Evolutionary conservation across 2,329 filamentous ascomycete genomes (phyloP).

Genomic region (Arthroderma sp.): DNA sequence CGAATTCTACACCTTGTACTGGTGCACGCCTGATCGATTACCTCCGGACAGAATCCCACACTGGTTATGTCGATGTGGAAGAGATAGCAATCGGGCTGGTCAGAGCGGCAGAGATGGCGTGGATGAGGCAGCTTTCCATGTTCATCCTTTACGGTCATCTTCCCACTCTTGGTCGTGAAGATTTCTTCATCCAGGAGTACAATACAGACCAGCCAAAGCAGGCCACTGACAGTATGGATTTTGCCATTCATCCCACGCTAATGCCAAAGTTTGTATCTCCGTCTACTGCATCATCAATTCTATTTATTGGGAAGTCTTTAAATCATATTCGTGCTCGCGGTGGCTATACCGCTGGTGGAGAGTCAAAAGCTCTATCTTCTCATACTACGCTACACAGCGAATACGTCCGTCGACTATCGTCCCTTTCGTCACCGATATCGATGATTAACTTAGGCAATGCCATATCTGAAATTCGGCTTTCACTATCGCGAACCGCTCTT

Average conservation of each 20-base stretch:
- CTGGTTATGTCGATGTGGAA: conserved; percentile 79
- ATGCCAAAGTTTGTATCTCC: conserved; percentile 68
- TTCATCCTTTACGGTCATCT: conserved; percentile 85
- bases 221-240: conserved; percentile 39
- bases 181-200: conserved; percentile 64
- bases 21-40: conserved; percentile 66
- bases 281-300: conserved; percentile 63
- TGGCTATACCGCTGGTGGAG: conserved; percentile 20
- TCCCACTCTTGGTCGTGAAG: conserved; percentile 61
- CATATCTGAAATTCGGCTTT: conserved; percentile 63
- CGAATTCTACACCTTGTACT: conserved; percentile 34
- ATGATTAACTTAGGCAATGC: conserved; percentile 55
- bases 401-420: conserved; percentile 47
- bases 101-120: conserved; percentile 70
- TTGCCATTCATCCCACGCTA: conserved; percentile 44
- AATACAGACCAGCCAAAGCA: conserved; percentile 25
- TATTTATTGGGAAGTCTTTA: conserved; percentile 81
- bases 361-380: conserved; percentile 33
- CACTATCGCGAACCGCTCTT: conserved; percentile 69
- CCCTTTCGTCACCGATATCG: conserved; percentile 60
- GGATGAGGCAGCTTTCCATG: conserved; percentile 78
- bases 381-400: conserved; percentile 44
- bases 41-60: conserved; percentile 63
- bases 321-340: conserved; percentile 58
- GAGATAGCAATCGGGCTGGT: conserved; percentile 59